Percentiles rank a stretch among this genome's conserved stretches.
Conservation (phyloP, 768 basidiomycete genomes). For the Leccinum truebloodii region DNA sequence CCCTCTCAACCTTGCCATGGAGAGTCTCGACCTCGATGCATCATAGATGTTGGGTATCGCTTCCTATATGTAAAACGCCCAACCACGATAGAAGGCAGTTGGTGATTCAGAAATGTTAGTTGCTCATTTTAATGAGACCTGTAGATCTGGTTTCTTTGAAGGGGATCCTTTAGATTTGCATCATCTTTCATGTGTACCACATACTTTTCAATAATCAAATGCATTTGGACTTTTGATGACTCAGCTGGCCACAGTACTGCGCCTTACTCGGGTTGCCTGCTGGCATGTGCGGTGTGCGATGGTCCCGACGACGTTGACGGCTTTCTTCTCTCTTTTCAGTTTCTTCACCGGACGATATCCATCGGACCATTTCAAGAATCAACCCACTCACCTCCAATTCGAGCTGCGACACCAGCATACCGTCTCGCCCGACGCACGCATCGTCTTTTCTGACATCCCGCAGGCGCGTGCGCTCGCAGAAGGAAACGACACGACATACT, state of each 20-base stretch:
- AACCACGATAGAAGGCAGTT: conserved; percentile 4
- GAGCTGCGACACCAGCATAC: conserved; percentile 66
- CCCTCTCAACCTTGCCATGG: conserved; percentile 72
- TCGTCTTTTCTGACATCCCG: conserved; percentile 56
- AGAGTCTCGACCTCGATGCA: conserved; percentile 40
- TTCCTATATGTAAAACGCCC: conserved; percentile 9
- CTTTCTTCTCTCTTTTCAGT: conserved; percentile 44
- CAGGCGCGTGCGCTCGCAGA: conserved; percentile 9
- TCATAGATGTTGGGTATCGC: conserved; percentile 19
- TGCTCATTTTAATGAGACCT: conserved; percentile 9
- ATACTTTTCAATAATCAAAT: not conserved
- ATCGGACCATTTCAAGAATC: not conserved
- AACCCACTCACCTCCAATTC: conserved; percentile 39
- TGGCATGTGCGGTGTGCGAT: conserved; percentile 20
- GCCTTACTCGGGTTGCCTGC: not conserved
- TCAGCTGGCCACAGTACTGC: conserved; percentile 8
- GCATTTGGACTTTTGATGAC: conserved; percentile 16
- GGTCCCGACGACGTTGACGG: conserved; percentile 47
- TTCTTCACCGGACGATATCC: conserved; percentile 18
- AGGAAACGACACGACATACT: conserved; percentile 32
- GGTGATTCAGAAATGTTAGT: not conserved
- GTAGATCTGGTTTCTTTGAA: not conserved
- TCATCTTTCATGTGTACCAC: not conserved
- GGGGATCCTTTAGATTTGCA: conserved; percentile 5
- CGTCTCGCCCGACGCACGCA: conserved; percentile 45